These are phyloP conservation scores for Saccharomyces hybrid DNA, from an alignment of 1,139 yeast genomes.

Conservation along the genomic window DNA sequence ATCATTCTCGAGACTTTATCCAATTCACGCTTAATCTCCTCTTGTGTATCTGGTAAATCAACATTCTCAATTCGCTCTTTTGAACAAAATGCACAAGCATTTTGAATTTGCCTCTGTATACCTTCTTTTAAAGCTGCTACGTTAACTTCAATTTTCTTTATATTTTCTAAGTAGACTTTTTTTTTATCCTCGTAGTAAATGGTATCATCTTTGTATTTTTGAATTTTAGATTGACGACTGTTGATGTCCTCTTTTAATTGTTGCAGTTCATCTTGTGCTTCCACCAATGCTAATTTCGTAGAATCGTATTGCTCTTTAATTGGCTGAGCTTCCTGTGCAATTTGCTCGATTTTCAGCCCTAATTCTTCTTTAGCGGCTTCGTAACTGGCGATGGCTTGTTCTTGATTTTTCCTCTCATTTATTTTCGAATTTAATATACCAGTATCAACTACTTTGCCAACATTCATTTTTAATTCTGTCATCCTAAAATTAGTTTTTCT, in stretches of 20 bases:
- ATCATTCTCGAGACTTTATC: constrained; percentile 32
- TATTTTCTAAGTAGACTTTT: constrained; percentile 10
- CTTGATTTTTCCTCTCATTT: constrained; percentile 26
- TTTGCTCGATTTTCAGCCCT: constrained; percentile 19
- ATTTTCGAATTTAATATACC: constrained; percentile 33
- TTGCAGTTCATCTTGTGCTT: constrained; percentile 10
- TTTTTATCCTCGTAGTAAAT: constrained; percentile 13
- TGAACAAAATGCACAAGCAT: constrained; percentile 34
- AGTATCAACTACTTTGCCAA: constrained; percentile 35
- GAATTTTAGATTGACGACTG: constrained; percentile 23
- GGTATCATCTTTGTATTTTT: constrained; percentile 24
- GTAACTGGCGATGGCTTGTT: constrained; percentile 26
- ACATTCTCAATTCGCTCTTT: constrained; percentile 30
- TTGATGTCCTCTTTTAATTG: constrained; percentile 23
- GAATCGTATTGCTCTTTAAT: constrained; percentile 19
- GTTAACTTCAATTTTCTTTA: constrained; percentile 26
- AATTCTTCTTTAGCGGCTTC: constrained; percentile 25
- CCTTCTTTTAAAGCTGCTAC: constrained; percentile 29
- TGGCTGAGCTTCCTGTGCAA: constrained; percentile 21
- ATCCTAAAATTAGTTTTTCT: constrained; percentile 18
- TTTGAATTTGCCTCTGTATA: constrained; percentile 25
- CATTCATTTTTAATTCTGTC: constrained; percentile 18
- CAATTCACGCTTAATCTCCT: constrained; percentile 34
- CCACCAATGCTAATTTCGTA: constrained; percentile 9
- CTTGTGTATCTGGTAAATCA: constrained; percentile 30